These are phyloP conservation scores for Hebeloma cylindrosporum DNA, from an alignment of 768 basidiomycete genomes.

Conservation along the genomic window DNA sequence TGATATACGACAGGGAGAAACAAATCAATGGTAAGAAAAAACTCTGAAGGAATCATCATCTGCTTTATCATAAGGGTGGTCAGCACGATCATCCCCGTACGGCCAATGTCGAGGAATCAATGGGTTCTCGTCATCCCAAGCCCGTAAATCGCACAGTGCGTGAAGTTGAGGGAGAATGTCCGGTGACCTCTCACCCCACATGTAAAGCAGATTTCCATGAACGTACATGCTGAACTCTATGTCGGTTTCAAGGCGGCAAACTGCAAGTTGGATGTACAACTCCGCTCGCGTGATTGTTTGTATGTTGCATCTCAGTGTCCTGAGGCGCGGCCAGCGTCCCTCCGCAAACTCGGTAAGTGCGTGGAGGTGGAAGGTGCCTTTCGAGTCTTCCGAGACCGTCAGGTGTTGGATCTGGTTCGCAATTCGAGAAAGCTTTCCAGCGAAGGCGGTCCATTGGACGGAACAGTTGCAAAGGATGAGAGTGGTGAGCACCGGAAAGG, in stretches of 20 bases:
- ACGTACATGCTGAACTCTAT: not conserved
- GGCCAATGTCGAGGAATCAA: slow-evolving; percentile 2
- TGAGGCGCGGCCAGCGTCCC: not conserved
- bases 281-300: not conserved
- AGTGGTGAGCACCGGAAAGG: not conserved
- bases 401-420: not conserved
- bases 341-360: not conserved
- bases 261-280: not conserved
- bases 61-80: slow-evolving; percentile 1
- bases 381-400: slow-evolving; percentile 1
- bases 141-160: not conserved
- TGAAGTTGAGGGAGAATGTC: not conserved
- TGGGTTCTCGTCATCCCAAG: not conserved
- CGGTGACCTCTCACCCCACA: not conserved
- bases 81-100: slow-evolving; percentile 1
- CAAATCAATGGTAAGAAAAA: not conserved
- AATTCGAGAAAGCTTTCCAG: too few relatives aligned
- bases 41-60: slow-evolving; percentile 1
- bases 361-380: slow-evolving; percentile 2
- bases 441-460: not conserved
- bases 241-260: not conserved
- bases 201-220: not conserved
- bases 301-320: not conserved
- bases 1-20: not conserved
- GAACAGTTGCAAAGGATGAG: slow-evolving; percentile 1